These are phyloP conservation scores for Claviceps sp. DNA, from an alignment of 2,329 filamentous ascomycete genomes.

Conservation along the genomic window DNA sequence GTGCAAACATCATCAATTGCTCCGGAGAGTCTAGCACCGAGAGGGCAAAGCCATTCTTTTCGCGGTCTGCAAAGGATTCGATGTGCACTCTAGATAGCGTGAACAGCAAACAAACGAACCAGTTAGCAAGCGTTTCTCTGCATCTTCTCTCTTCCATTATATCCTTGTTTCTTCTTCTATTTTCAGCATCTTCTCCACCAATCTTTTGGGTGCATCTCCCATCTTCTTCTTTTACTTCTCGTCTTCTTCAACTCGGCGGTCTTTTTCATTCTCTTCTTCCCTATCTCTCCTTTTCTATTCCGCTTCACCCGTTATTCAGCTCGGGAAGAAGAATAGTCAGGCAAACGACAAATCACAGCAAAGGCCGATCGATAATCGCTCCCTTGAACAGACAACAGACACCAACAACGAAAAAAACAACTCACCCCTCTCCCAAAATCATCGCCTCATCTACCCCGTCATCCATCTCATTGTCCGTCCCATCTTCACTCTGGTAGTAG, in stretches of 20 bases:
- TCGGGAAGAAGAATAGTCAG: background rate
- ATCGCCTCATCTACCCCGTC: conserved; percentile 11
- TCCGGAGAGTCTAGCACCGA: conserved; percentile 44
- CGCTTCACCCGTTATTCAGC: background rate
- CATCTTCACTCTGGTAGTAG: conserved; percentile 16
- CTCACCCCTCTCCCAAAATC: background rate
- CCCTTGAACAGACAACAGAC: background rate
- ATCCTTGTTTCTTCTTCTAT: no score
- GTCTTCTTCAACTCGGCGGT: no score
- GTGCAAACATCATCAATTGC: conserved; percentile 45
- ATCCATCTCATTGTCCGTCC: background rate
- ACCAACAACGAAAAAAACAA: background rate
- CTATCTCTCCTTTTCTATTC: no score
- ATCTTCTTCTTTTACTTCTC: no score
- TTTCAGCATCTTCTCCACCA: no score
- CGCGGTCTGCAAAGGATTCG: conserved; percentile 28
- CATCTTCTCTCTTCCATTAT: no score
- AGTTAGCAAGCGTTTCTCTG: no score
- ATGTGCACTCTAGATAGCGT: conserved; percentile 3
- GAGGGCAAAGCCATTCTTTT: conserved; percentile 35
- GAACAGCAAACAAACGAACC: no score
- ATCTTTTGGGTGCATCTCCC: no score
- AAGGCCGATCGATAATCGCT: no score
- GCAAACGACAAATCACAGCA: no score
- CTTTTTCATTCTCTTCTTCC: no score